These are phyloP conservation scores for Dichotomopilus funicola DNA, from an alignment of 2,329 filamentous ascomycete species.

Conservation along the genomic window DNA sequence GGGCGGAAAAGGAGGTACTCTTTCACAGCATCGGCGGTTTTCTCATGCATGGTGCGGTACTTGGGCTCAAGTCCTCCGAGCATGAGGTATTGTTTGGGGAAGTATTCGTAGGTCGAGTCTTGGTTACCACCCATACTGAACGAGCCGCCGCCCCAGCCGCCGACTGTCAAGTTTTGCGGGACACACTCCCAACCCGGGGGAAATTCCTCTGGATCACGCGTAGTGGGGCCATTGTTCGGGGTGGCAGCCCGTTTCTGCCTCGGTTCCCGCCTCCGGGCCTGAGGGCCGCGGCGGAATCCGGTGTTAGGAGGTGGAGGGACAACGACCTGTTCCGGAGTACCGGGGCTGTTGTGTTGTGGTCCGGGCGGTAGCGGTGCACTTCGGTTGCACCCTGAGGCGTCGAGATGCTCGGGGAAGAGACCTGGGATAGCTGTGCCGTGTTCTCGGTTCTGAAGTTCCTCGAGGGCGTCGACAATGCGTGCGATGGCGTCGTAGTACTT, in stretches of 20 bases:
- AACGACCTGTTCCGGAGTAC: slow-evolving; percentile 32
- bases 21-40: slow-evolving; percentile 60
- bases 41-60: slow-evolving; percentile 67
- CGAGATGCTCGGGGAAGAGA: slow-evolving; percentile 71
- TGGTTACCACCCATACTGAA: slow-evolving; percentile 59
- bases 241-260: slow-evolving; percentile 4
- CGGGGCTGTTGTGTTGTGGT: slow-evolving; percentile 24
- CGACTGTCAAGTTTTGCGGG: slow-evolving; percentile 51
- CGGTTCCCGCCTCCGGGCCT: too few species aligned
- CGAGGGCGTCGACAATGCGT: slow-evolving; percentile 73
- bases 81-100: slow-evolving; percentile 65
- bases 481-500: slow-evolving; percentile 89
- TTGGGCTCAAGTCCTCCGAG: slow-evolving; percentile 67
- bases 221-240: slow-evolving; percentile 11
- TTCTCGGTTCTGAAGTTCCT: slow-evolving; percentile 60
- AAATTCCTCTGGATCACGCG: slow-evolving; percentile 31
- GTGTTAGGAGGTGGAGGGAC: slow-evolving; percentile 4
- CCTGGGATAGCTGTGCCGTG: slow-evolving; percentile 62
- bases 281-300: not conserved
- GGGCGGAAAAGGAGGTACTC: slow-evolving; percentile 72
- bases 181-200: slow-evolving; percentile 43
- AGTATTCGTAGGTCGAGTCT: slow-evolving; percentile 67
- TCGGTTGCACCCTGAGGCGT: slow-evolving; percentile 71
- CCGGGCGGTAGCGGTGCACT: slow-evolving; percentile 34
- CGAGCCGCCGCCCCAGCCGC: slow-evolving; percentile 38